Evolutionary conservation across 768 basidiomycete species (phyloP).

Genomic region (Amanita pseudoporphyria): DNA sequence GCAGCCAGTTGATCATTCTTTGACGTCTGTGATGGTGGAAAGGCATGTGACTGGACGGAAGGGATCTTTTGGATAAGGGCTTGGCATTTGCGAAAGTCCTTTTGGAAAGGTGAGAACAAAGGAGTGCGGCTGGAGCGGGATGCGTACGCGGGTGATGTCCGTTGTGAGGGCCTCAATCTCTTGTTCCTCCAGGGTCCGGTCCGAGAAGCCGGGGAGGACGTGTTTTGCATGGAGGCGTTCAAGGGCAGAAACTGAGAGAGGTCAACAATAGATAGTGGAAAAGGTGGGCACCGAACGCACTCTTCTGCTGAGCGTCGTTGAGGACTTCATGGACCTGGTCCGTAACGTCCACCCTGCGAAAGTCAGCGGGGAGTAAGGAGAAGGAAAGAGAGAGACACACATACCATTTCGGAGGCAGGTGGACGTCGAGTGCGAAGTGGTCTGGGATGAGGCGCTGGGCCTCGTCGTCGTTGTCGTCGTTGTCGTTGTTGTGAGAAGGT

Average conservation of each 20-base stretch:
- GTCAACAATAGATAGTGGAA: conserved; percentile 9
- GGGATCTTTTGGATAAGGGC: conserved; percentile 70
- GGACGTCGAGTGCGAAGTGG: conserved; percentile 42
- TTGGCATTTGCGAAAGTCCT: conserved; percentile 64
- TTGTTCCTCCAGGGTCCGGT: conserved; percentile 86
- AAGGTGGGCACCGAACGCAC: conserved; percentile 41
- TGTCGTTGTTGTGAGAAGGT: conserved; percentile 20
- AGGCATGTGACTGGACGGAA: conserved; percentile 44
- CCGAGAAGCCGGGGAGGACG: conserved; percentile 91
- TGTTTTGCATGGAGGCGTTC: conserved; percentile 97
- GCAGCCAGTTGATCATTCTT: conserved; percentile 52
- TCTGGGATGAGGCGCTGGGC: conserved; percentile 54
- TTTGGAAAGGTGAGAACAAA: conserved; percentile 22
- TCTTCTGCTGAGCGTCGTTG: conserved; percentile 59
- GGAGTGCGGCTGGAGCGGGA: conserved; percentile 10
- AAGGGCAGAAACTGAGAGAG: conserved; percentile 61
- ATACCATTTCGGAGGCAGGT: conserved; percentile 86
- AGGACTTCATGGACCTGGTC: conserved; percentile 85
- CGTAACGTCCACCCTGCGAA: conserved; percentile 77
- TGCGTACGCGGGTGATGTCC: conserved; percentile 76
- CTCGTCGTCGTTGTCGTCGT: conserved; percentile 36
- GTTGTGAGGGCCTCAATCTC: conserved; percentile 84
- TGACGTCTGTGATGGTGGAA: conserved; percentile 44
- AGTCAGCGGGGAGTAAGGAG: conserved; percentile 13
- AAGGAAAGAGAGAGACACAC: conserved; percentile 15